A percentile compares a stretch with the other conserved stretches of the same genome.
Evolutionary conservation across 78 protist species (phyloP).

Genomic region (Dictyostelium citrinum): DNA sequence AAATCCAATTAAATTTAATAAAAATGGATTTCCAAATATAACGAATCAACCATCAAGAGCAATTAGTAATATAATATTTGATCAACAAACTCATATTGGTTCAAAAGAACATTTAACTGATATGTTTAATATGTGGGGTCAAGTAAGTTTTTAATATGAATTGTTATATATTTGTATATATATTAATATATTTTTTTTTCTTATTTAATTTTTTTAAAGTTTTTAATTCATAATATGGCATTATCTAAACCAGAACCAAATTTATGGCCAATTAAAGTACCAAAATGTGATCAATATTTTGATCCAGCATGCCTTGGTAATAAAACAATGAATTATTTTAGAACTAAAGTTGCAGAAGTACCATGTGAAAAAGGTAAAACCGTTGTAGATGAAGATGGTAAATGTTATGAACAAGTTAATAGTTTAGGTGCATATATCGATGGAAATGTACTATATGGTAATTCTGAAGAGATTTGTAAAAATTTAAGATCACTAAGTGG

Average conservation of each 20-base stretch:
- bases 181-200: not conserved
- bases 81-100: not conserved
- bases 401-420: conserved; percentile 57
- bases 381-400: not conserved
- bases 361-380: not conserved
- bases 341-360: conserved; percentile 20
- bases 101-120: conserved; percentile 47
- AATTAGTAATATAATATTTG: conserved; percentile 41
- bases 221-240: conserved; percentile 67
- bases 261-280: conserved; percentile 44
- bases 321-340: conserved; percentile 25
- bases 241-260: conserved; percentile 3
- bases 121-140: conserved; percentile 76
- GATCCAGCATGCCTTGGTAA: conserved; percentile 72
- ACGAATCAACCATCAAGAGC: conserved; percentile 34
- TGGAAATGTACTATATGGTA: conserved; percentile 55
- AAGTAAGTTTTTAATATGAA: not conserved
- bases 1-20: not conserved
- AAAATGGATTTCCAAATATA: conserved; percentile 1
- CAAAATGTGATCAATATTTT: conserved; percentile 58
- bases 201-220: conserved; percentile 4
- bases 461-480: not conserved
- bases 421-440: conserved; percentile 37
- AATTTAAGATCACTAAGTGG: not conserved
- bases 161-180: too few species aligned